These are phyloP conservation scores for Rhodotorula sp. DNA, from an alignment of 1,284 basidiomycete genomes.

Conservation along the genomic window DNA sequence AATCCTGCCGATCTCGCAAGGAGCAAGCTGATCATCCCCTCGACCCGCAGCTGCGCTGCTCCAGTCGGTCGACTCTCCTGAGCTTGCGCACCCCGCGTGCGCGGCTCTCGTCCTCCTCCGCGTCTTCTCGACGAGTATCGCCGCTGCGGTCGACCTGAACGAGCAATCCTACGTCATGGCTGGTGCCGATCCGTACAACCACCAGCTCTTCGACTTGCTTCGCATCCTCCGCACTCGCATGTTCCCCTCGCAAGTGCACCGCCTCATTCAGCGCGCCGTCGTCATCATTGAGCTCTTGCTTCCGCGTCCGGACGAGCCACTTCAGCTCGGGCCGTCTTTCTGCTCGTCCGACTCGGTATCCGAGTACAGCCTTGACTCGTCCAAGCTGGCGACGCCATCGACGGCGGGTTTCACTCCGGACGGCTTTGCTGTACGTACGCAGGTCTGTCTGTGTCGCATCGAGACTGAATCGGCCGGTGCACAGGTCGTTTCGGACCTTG, in stretches of 20 bases:
- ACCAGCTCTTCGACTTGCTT: neutral
- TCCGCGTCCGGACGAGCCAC: neutral
- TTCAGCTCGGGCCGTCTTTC: neutral
- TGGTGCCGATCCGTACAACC: neutral
- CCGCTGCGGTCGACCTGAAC: neutral
- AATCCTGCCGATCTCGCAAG: neutral
- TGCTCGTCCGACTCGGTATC: neutral
- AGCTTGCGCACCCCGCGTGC: neutral
- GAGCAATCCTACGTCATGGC: neutral
- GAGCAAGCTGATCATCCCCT: neutral
- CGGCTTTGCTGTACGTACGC: neutral
- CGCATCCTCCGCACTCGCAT: neutral
- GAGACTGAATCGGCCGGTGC: no score
- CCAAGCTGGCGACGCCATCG: neutral
- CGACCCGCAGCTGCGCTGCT: neutral
- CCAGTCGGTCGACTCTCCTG: neutral
- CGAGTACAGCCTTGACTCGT: neutral
- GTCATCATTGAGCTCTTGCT: slow-evolving; percentile 8
- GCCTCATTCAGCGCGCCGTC: slow-evolving; percentile 4
- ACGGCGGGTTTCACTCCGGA: neutral
- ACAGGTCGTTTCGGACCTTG: no score
- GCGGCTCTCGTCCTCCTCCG: slow-evolving; percentile 6
- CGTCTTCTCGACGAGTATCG: neutral
- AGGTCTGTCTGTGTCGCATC: no score
- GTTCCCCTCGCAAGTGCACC: neutral